phyloP scores from a whole-genome alignment of 1,284 basidiomycete genomes.

The Pseudozyma sp. region DNA sequence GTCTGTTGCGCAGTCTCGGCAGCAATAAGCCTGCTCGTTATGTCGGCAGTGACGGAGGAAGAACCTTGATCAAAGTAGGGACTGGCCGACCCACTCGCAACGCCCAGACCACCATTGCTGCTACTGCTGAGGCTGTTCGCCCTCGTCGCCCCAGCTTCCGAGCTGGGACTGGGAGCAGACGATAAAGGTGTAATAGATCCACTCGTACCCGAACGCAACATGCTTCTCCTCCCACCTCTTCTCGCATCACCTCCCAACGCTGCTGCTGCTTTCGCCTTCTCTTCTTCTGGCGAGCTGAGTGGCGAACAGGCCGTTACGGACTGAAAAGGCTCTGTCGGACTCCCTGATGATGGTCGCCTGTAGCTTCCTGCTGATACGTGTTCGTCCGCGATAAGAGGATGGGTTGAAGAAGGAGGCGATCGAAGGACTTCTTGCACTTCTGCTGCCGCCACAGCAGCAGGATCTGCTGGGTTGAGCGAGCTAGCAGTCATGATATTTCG shows the following conservation, averaged over 20 bases:
- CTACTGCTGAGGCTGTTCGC: constrained; percentile 8
- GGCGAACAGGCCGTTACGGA: constrained; percentile 38
- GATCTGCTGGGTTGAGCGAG: not conserved
- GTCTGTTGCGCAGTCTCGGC: too few relatives aligned
- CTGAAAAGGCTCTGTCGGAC: constrained; percentile 14
- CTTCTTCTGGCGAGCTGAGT: constrained; percentile 27
- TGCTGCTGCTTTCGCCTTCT: not conserved
- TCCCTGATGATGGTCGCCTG: constrained; percentile 19
- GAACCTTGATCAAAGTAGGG: not conserved
- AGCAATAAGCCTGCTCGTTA: too few relatives aligned
- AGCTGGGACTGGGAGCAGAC: constrained; percentile 4
- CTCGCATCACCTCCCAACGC: not conserved
- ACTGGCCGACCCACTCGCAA: constrained; percentile 2
- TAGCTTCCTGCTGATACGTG: constrained; percentile 31
- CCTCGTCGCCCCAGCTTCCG: constrained; percentile 4
- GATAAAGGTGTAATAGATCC: constrained; percentile 29
- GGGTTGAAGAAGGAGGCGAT: constrained; percentile 4
- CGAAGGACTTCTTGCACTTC: constrained; percentile 26
- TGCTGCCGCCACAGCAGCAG: not conserved
- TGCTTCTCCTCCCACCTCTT: constrained; percentile 23
- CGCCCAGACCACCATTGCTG: not conserved
- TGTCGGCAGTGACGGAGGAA: too few relatives aligned
- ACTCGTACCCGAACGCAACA: constrained; percentile 40
- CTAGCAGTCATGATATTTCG: not conserved
- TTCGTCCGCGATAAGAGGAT: constrained; percentile 22